phyloP scores from a whole-genome alignment of 495 filamentous ascomycete genomes.

The Tuber borchii region DNA sequence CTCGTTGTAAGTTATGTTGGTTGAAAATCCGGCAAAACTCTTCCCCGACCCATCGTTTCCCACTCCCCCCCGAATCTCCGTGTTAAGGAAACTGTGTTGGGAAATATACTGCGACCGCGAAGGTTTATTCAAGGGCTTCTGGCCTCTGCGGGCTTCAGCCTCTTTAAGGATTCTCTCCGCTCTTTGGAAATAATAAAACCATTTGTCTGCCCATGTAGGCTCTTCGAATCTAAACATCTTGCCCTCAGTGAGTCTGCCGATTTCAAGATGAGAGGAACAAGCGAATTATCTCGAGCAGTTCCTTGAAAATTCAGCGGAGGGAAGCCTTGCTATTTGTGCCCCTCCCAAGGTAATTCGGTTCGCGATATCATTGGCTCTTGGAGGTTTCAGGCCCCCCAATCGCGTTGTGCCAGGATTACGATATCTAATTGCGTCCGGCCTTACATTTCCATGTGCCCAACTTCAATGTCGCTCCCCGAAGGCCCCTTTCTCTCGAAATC shows the following conservation, averaged over 20 bases:
- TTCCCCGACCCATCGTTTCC: not conserved
- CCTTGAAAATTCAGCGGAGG: not conserved
- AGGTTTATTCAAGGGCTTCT: not conserved
- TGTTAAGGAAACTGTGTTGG: not conserved
- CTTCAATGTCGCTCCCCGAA: not conserved
- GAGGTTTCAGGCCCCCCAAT: not conserved
- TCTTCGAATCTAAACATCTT: not conserved
- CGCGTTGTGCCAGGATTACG: not conserved
- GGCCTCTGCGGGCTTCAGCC: not conserved
- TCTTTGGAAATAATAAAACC: not conserved
- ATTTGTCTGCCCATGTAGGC: not conserved
- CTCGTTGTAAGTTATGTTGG: slow-evolving; percentile 5
- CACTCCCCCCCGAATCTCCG: not conserved
- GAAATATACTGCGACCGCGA: not conserved
- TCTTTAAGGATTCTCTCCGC: not conserved
- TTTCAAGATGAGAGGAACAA: not conserved
- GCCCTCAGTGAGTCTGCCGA: not conserved
- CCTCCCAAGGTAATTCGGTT: not conserved
- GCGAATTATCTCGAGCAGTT: not conserved
- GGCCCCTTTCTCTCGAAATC: not conserved
- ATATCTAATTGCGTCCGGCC: not conserved
- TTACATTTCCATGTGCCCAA: not conserved
- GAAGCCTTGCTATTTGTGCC: not conserved
- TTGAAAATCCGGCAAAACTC: not conserved
- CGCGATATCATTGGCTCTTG: not conserved